Evolutionary conservation across 2,329 filamentous ascomycete species (phyloP), one percentile per base, ranked within the genome.

Genomic region (Colletotrichum higginsianum): DNA sequence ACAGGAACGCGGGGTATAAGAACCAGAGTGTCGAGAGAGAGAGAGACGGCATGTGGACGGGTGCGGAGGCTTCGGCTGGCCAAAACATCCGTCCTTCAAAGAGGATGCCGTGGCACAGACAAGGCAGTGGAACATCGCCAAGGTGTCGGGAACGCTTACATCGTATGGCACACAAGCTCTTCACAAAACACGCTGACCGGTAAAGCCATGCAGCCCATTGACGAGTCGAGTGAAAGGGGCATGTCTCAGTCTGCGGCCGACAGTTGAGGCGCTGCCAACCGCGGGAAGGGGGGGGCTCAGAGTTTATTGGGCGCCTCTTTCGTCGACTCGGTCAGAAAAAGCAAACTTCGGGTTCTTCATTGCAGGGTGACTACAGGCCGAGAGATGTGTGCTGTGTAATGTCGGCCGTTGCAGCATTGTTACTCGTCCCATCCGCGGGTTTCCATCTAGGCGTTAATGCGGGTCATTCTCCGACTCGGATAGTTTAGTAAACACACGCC

Each of bases 231-330:
- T 26, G n/a, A 5, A 35, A 44, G 35, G 42, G 44, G 18, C 23
- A 23, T 56, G 66, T 68, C 53, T 64, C 60, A 57, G 21, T 63
- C 60, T 68, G 66, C 66, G 47, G 52, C 52, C 46, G 52, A 65
- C 66, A 68, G 61, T 57, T 65, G 66, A 58, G 66, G 66, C 66
- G 66, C 52, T 65, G 53, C 52, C 35, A 68, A 65, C 44, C 35
- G 60, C 26, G 18, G 30, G 55, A n/a, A n/a, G n/a, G 55, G 55
- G 30, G 7, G 21, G 38, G 38, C 15, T 23, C 21, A 18, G 13
- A 42, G 12, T 9, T 18, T 21, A 57, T 57, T 57, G 55, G 55
- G n/a, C 38, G 55, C 55, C 55, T 26, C 35, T 23, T 23, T 2
- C 11, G 2, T n/a, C 38, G 35, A 12, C 15, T 46, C 35, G 60